Base-by-base conservation (phyloP, 2,329 filamentous ascomycete species). In the Aspergillus latus region DNA sequence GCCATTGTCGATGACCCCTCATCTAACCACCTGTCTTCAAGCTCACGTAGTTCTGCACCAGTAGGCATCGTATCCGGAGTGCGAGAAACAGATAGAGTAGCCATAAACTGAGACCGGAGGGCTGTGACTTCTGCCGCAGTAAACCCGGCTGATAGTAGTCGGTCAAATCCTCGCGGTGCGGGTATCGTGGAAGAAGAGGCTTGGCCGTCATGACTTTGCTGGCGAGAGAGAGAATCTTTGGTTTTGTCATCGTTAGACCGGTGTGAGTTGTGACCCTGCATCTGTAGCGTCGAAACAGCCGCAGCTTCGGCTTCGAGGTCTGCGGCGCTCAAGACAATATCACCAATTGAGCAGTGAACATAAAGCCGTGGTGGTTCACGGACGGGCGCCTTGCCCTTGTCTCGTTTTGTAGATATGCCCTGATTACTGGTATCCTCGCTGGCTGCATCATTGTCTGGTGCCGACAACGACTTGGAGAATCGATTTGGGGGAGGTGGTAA, bases 1-100 rank as follows among this genome's bases (percentile, higher is more conserved):
- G 85, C 86, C 66, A 62, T 65, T 54, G 74, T 73, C 28, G 69
- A 72, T 36, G 74, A 77, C 26, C 72, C 73, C 56, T 84, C 84
- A 66, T 97, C 93, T 60, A 97, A 88, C 93, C 93, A 97, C 9
- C 86, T 80, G 67, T 97, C 93, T 72, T 97, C 93, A 69, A 97
- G 82, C 21, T 83, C 80, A 11, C 90, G 85, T 65, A 97, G 78
- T 29, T 87, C 84, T 59, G 88, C 82, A 0, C 90, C 88, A 9
- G 84, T 87, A 1, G 93, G 93, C 88, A 96, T 90, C 0, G 89
- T 89, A 70, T 96, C 92, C 0, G 90, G 91, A 0, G 92, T 95
- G 70, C 90, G 90, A 28, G 88, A 88, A 62, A 88, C 84, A 30
- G 88, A 84, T 68, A 96, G 89, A 60, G 96, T 89, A 44, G 88